phyloP scores from a whole-genome alignment of 2,329 filamentous ascomycete species.

The Alternaria sp. region DNA sequence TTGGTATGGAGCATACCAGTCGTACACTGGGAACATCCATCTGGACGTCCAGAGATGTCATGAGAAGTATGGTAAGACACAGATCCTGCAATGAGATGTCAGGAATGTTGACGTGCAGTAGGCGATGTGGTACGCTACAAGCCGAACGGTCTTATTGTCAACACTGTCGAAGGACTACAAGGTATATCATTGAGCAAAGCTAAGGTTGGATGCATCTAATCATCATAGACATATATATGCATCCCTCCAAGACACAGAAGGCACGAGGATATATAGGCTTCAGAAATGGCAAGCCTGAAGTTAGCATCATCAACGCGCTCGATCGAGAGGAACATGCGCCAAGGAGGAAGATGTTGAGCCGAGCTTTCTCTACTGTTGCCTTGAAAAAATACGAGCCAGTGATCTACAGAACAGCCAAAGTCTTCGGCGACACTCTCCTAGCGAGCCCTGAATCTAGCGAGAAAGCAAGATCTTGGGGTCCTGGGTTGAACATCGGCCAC shows the following conservation, averaged over 20 bases:
- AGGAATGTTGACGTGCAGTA: neutral
- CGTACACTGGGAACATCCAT: constrained; percentile 6
- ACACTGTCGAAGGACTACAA: constrained; percentile 2
- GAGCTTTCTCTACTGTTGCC: constrained; percentile 5
- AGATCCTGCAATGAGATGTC: neutral
- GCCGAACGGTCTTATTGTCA: constrained; percentile 11
- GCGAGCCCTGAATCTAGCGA: neutral
- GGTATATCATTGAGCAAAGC: neutral
- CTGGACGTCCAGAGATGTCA: constrained; percentile 7
- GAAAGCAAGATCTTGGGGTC: neutral
- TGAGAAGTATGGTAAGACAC: constrained; percentile 6
- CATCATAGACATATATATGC: neutral
- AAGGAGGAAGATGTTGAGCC: constrained; percentile 3
- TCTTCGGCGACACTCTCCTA: constrained; percentile 2
- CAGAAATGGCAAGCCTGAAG: neutral
- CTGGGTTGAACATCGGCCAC: neutral
- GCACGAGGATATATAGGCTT: neutral
- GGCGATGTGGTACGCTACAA: constrained; percentile 11
- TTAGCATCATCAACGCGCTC: constrained; percentile 6
- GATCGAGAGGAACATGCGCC: constrained; percentile 9
- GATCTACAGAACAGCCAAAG: constrained; percentile 1
- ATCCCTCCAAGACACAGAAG: neutral
- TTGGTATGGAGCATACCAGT: constrained; percentile 10
- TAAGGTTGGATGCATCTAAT: neutral
- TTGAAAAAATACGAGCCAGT: constrained; percentile 4